A percentile compares a stretch with the other conserved stretches of the same genome.
Conservation (phyloP, 2,329 filamentous ascomycete genomes). For the Penicillium sp. region DNA sequence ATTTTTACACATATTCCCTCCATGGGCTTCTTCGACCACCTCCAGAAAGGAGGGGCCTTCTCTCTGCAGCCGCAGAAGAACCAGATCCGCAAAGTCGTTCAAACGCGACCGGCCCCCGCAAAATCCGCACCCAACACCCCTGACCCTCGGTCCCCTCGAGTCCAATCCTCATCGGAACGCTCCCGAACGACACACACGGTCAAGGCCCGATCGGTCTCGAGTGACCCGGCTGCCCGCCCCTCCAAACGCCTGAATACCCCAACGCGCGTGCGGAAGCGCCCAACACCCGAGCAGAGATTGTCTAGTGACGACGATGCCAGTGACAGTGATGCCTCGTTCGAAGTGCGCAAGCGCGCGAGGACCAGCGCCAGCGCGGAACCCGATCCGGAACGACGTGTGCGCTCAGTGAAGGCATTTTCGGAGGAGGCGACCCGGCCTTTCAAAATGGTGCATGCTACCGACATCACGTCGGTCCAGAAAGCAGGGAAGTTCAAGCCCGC, state of each 20-base stretch:
- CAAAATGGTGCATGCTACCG: conserved; percentile 54
- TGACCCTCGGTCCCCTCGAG: conserved; percentile 23
- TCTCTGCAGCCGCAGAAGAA: conserved; percentile 47
- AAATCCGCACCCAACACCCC: conserved; percentile 33
- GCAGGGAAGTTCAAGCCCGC: conserved; percentile 57
- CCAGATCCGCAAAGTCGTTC: conserved; percentile 48
- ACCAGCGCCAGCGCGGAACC: conserved; percentile 47
- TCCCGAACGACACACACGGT: conserved; percentile 28
- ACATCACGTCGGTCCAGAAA: conserved; percentile 51
- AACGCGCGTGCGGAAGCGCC: conserved; percentile 40
- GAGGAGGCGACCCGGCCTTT: conserved; percentile 42
- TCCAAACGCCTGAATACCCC: conserved; percentile 39
- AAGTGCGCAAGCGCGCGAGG: conserved; percentile 48
- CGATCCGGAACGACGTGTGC: conserved; percentile 49
- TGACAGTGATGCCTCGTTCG: conserved; percentile 46
- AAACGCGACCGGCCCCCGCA: conserved; percentile 38
- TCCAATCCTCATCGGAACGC: conserved; percentile 24
- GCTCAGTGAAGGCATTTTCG: conserved; percentile 51
- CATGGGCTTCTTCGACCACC: conserved; percentile 52
- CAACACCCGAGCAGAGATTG: conserved; percentile 43
- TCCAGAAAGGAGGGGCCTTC: conserved; percentile 49
- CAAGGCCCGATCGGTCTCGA: conserved; percentile 35
- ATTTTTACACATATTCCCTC: conserved; percentile 17
- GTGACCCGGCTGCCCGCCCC: conserved; percentile 31
- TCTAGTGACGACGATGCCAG: conserved; percentile 48